These are phyloP conservation scores for Aspergillus avenaceus DNA, from an alignment of 495 filamentous ascomycete genomes.

Conservation along the genomic window DNA sequence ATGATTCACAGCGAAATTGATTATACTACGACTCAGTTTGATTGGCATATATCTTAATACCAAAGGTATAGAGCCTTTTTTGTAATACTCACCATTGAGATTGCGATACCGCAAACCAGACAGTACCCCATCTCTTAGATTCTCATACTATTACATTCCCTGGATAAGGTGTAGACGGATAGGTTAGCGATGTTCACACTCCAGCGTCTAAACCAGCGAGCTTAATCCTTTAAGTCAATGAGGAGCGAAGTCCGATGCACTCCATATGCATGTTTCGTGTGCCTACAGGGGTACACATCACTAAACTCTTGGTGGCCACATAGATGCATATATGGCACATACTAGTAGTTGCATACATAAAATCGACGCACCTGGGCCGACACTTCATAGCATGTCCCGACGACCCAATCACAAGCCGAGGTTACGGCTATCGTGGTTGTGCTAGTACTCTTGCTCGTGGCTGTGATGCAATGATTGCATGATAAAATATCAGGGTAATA, in stretches of 20 bases:
- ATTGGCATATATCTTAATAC: no score
- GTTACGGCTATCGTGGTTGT: background rate
- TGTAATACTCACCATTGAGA: no score
- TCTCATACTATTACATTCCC: no score
- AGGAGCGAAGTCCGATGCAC: background rate
- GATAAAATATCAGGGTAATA: background rate
- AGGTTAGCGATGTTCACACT: no score
- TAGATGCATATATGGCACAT: background rate
- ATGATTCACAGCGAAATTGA: no score
- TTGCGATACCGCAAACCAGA: no score
- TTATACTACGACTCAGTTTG: no score
- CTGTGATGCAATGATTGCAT: background rate
- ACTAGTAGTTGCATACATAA: background rate
- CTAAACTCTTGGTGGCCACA: background rate
- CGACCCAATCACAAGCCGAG: background rate
- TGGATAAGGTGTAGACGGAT: no score
- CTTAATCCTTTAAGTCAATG: background rate
- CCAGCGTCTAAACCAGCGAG: background rate
- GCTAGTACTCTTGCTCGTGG: background rate
- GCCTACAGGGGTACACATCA: conserved; percentile 1
- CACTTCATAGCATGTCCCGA: background rate
- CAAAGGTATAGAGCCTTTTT: no score
- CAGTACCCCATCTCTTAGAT: no score
- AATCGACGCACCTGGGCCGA: background rate
- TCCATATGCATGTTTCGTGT: conserved; percentile 1